These are phyloP conservation scores for Sphaerosporella brunnea DNA, from an alignment of 495 filamentous ascomycete species.

Conservation along the genomic window DNA sequence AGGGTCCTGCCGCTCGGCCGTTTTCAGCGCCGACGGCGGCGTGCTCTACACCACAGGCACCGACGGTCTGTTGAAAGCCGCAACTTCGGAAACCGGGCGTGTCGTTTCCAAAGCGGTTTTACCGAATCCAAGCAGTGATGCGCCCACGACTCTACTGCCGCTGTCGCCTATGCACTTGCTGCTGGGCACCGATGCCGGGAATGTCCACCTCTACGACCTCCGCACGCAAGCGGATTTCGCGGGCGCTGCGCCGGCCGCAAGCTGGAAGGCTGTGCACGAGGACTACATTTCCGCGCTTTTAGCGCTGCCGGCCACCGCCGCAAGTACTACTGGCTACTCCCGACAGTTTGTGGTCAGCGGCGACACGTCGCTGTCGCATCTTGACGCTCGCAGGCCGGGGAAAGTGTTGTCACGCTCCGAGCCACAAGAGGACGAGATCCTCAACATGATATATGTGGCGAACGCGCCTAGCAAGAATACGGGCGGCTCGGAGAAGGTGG, in stretches of 20 bases:
- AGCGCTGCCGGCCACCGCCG: conserved; percentile 56
- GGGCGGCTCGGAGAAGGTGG: conserved; percentile 53
- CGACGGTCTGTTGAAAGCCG: conserved; percentile 78
- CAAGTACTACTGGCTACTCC: conserved; percentile 64
- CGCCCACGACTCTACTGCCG: conserved; percentile 56
- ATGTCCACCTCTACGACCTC: conserved; percentile 78
- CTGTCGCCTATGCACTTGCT: conserved; percentile 78
- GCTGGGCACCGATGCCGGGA: conserved; percentile 74
- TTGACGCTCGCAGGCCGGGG: conserved; percentile 49
- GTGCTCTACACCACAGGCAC: conserved; percentile 74
- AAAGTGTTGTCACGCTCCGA: conserved; percentile 73
- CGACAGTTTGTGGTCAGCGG: conserved; percentile 91
- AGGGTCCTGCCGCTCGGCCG: conserved; percentile 68
- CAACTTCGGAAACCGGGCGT: conserved; percentile 56
- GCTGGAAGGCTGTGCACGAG: conserved; percentile 52
- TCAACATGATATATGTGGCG: conserved; percentile 56
- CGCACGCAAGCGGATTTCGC: conserved; percentile 43
- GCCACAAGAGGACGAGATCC: conserved; percentile 82
- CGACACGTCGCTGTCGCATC: conserved; percentile 72
- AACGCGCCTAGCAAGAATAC: conserved; percentile 41
- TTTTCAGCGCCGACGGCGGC: conserved; percentile 58
- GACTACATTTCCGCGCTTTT: conserved; percentile 87
- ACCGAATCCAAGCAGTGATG: conserved; percentile 41
- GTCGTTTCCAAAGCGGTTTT: conserved; percentile 54
- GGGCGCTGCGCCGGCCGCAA: conserved; percentile 29